Conservation (phyloP, 2,329 filamentous ascomycete genomes). For the Drechslerella coelobrocha region DNA sequence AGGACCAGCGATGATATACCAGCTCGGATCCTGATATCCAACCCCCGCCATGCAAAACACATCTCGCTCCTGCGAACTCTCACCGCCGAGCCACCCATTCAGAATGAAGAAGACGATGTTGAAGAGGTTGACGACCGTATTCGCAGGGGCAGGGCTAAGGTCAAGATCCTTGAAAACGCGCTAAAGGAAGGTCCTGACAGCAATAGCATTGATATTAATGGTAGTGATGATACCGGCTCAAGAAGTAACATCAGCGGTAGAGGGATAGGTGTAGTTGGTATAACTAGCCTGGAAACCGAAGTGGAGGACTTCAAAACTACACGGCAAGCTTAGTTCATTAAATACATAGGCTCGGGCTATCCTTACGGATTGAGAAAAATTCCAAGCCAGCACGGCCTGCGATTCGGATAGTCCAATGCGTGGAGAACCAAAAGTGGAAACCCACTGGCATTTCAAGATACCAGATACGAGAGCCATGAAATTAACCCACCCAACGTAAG, state of each 20-base stretch:
- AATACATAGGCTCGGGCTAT: background rate
- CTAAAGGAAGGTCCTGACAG: conserved; percentile 58
- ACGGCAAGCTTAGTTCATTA: conserved; percentile 6
- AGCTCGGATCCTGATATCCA: conserved; percentile 60
- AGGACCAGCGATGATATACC: conserved; percentile 61
- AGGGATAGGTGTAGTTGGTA: conserved; percentile 5
- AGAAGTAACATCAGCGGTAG: background rate
- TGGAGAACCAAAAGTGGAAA: too few species aligned
- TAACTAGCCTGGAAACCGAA: conserved; percentile 30
- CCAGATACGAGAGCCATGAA: too few species aligned
- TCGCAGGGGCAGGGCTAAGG: conserved; percentile 81
- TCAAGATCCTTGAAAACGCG: conserved; percentile 81
- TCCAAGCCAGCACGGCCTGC: too few species aligned
- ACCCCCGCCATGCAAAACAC: conserved; percentile 76
- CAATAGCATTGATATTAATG: background rate
- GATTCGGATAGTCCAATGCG: too few species aligned
- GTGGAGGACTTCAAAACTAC: conserved; percentile 34
- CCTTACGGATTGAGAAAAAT: too few species aligned
- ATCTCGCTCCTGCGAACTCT: conserved; percentile 76
- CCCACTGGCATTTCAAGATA: too few species aligned
- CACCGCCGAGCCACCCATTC: conserved; percentile 76
- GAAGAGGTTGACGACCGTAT: conserved; percentile 89
- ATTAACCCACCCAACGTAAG: too few species aligned
- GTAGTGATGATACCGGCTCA: background rate
- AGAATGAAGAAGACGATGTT: conserved; percentile 87